Evolutionary conservation across 139 green algal species (phyloP).

Genomic region (Nannochloris sp.): DNA sequence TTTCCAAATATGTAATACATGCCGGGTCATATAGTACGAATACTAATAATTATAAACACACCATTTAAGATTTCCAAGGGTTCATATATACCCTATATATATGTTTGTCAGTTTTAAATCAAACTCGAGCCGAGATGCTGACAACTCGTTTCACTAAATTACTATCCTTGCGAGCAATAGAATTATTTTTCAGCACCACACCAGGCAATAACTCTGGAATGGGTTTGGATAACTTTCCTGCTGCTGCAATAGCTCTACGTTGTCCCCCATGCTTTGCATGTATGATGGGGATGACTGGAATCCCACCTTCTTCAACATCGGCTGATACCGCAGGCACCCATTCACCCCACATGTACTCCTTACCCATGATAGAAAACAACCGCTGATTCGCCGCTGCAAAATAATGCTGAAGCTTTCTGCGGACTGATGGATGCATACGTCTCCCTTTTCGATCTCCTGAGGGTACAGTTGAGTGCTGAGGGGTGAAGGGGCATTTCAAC

Average conservation of each 20-base stretch:
- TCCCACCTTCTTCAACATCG: not conserved
- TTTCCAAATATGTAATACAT: too few species aligned
- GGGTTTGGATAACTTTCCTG: too few species aligned
- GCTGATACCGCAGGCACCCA: not conserved
- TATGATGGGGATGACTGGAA: not conserved
- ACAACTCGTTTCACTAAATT: not conserved
- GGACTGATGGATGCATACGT: constrained; percentile 38
- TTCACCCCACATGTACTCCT: constrained; percentile 26
- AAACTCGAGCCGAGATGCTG: too few species aligned
- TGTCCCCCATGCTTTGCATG: not conserved
- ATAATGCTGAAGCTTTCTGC: constrained; percentile 24
- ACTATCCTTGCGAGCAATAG: not conserved
- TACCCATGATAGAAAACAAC: constrained; percentile 27
- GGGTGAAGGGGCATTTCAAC: constrained; percentile 20
- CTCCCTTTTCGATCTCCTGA: constrained; percentile 42
- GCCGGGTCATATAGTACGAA: too few species aligned
- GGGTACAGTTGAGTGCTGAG: constrained; percentile 18
- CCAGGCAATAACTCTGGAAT: not conserved
- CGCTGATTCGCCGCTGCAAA: constrained; percentile 27
- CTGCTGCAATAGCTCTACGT: too few species aligned
- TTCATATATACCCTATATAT: too few species aligned
- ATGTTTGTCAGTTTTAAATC: too few species aligned
- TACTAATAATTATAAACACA: too few species aligned
- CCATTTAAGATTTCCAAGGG: too few species aligned
- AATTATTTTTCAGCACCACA: not conserved